These are phyloP conservation scores for Hansenula sp. DNA, from an alignment of 1,139 yeast genomes.

Conservation along the genomic window DNA sequence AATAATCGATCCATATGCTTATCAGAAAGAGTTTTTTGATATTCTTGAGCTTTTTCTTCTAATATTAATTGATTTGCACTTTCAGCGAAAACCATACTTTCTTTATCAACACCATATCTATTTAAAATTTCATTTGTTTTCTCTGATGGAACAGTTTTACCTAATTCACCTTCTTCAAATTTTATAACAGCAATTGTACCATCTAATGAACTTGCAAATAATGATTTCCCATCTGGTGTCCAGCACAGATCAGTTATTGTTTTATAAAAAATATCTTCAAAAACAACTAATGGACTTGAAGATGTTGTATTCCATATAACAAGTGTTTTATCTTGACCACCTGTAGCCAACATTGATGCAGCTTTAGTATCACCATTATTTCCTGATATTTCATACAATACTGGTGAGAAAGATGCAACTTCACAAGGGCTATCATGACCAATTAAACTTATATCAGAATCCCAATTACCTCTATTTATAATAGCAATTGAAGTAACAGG, in stretches of 20 bases:
- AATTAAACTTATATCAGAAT: conserved; percentile 75
- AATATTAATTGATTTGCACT: conserved; percentile 71
- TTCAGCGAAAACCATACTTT: conserved; percentile 80
- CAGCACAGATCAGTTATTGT: conserved; percentile 73
- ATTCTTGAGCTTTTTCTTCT: conserved; percentile 55
- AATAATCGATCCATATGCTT: conserved; percentile 35
- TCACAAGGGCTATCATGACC: conserved; percentile 98
- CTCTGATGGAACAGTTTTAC: conserved; percentile 60
- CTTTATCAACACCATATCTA: conserved; percentile 86
- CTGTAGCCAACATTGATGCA: conserved; percentile 58
- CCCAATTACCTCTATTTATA: conserved; percentile 91
- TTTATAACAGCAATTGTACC: conserved; percentile 72
- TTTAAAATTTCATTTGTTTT: conserved; percentile 67
- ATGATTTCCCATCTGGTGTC: conserved; percentile 70
- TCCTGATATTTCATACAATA: conserved; percentile 43
- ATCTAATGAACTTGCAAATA: conserved; percentile 78
- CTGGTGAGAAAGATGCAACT: conserved; percentile 85
- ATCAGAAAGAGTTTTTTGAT: conserved; percentile 25
- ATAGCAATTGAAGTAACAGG: conserved; percentile 90
- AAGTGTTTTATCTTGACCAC: conserved; percentile 72
- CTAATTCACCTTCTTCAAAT: conserved; percentile 72
- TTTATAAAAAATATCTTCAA: conserved; percentile 55
- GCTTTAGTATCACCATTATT: conserved; percentile 21
- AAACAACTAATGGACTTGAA: conserved; percentile 59
- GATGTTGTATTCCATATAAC: conserved; percentile 67